Evolutionary conservation across 768 basidiomycete species (phyloP).

Genomic region (Rubroboletus pulcherrimus): DNA sequence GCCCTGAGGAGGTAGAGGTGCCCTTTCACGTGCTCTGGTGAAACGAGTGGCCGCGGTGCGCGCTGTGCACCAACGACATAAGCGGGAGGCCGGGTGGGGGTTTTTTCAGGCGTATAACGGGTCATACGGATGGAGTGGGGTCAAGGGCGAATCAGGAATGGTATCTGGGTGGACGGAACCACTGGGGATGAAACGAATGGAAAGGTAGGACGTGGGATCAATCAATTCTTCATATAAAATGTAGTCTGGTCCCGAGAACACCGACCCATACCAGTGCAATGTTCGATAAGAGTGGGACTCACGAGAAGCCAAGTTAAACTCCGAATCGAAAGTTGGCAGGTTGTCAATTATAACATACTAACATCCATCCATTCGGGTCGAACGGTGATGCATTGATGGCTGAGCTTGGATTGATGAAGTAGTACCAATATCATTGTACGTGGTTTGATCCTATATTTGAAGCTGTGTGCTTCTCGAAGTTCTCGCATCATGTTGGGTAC

Average conservation of each 20-base stretch:
- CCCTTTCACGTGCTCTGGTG: conserved; percentile 28
- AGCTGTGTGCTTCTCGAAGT: conserved; percentile 6
- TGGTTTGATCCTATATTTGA: not conserved
- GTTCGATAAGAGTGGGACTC: conserved; percentile 1
- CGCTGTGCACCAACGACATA: conserved; percentile 22
- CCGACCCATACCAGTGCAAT: conserved; percentile 6
- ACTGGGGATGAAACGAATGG: not conserved
- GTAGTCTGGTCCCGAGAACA: not conserved
- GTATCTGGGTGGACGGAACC: not conserved
- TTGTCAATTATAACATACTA: not conserved
- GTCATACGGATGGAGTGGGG: not conserved
- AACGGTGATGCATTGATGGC: conserved; percentile 1
- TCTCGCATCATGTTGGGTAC: not conserved
- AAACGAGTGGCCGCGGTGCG: conserved; percentile 28
- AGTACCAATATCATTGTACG: not conserved
- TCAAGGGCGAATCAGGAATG: not conserved
- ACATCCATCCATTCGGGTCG: not conserved
- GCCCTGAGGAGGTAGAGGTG: conserved; percentile 34
- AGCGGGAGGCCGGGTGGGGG: not conserved
- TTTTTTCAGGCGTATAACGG: not conserved
- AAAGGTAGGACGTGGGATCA: conserved; percentile 8
- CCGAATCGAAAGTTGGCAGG: not conserved
- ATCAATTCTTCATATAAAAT: conserved; percentile 7
- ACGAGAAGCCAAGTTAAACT: not conserved
- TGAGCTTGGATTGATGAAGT: not conserved